Base-by-base conservation (phyloP, 306 rosid species). In the Cicer arietinum region DNA sequence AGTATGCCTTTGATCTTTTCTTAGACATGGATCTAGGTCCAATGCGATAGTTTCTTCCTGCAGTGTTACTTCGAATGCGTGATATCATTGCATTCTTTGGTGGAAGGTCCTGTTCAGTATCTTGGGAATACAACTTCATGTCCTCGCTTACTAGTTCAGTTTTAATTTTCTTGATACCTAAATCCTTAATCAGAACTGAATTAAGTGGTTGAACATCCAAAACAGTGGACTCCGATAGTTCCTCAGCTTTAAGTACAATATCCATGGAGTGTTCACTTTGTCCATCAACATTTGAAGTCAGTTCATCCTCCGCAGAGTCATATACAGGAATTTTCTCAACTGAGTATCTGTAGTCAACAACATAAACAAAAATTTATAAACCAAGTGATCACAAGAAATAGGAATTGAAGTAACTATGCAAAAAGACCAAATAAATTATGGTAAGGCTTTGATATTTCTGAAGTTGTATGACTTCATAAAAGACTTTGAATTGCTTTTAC, bases 271-370 rank as follows among this genome's bases (percentile, higher is more conserved):
- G 76, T 8, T 84, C 88, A 12, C 54, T 78, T 65, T 69, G 78
- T 66, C 82, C 86, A 69, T 77, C 80, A 62, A 82, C 76, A 79
- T 80, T 85, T 10, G 84, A 74, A 66, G 59, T 69, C 13, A 86
- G 90, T 66, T 93, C 98, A 86, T 93, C 98, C 89, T 90, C 98
- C 4, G 91, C 97, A 41, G 98, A 93, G 85, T 93, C 98, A 76
- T 93, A 93, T 8, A 93, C 83, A 3, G 97, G 98, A 78, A 94
- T 91, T 84, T 91, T 94, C 85, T 94, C 98, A 62, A 94, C 94
- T 16, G 94, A 90, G 79, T 94, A 94, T 89, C 98, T 90, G 80
- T 61, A 78, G 69, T 58, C 83, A 85, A 79, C 64, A 74, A 65
- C 56, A 16, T 18, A 57, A 11, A 45, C 64, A 30, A 20, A 37